Evolutionary conservation across 805 yeast species (phyloP).

Genomic region (Starmera dryadoides): DNA sequence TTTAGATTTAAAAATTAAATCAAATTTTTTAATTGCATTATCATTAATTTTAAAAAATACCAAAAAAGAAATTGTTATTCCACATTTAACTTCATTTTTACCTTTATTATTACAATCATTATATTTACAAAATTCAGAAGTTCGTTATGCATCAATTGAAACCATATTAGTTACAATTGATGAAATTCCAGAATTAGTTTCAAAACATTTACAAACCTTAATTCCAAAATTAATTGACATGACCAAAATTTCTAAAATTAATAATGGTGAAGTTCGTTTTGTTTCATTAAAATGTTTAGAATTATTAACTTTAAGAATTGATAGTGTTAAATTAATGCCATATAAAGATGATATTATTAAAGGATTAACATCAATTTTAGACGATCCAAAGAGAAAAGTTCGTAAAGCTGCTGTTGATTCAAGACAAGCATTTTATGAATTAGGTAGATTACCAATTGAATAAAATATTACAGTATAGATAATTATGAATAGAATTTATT

Average conservation of each 20-base stretch:
- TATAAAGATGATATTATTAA: conserved; percentile 42
- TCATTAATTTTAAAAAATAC: conserved; percentile 62
- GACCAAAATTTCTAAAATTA: conserved; percentile 17
- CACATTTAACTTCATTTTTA: conserved; percentile 54
- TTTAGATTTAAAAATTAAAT: conserved; percentile 25
- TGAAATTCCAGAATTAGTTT: conserved; percentile 46
- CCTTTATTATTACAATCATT: conserved; percentile 70
- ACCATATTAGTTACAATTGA: conserved; percentile 50
- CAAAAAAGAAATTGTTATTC: conserved; percentile 53
- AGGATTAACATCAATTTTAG: conserved; percentile 46
- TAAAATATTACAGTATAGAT: conserved; percentile 7
- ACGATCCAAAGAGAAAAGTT: conserved; percentile 67
- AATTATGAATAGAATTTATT: not conserved
- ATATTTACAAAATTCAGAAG: conserved; percentile 31
- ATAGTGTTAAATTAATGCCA: conserved; percentile 38
- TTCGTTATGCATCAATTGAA: conserved; percentile 52
- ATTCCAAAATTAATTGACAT: conserved; percentile 44
- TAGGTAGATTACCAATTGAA: conserved; percentile 29
- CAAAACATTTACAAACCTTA: conserved; percentile 47
- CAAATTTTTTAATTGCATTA: conserved; percentile 56
- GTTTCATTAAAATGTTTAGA: conserved; percentile 53
- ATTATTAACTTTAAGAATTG: conserved; percentile 31
- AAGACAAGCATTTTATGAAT: conserved; percentile 67
- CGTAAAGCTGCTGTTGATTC: conserved; percentile 74
- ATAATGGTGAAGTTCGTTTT: conserved; percentile 44